Conservation (phyloP, 1,284 basidiomycete genomes). For the Melampsora occidentalis region DNA sequence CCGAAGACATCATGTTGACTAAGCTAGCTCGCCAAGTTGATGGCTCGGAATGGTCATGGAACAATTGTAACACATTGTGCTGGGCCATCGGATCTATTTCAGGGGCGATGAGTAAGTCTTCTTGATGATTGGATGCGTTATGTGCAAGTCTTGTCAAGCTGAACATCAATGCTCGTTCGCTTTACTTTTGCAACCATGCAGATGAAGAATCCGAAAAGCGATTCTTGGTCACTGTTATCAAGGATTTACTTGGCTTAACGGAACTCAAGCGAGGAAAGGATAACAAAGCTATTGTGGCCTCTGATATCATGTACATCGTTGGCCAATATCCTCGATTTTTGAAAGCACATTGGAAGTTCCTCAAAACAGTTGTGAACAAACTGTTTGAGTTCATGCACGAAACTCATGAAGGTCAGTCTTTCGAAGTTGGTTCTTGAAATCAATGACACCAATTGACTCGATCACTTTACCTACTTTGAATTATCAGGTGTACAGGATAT, state of each 20-base stretch:
- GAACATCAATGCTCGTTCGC: background rate
- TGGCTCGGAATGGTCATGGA: constrained; percentile 98
- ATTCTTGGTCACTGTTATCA: constrained; percentile 98
- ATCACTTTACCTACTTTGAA: background rate
- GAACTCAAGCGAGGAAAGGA: constrained; percentile 99
- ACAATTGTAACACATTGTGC: constrained; percentile 97
- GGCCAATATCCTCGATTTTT: constrained; percentile 99
- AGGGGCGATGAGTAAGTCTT: constrained; percentile 71
- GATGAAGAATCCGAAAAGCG: constrained; percentile 98
- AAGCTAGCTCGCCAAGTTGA: constrained; percentile 62
- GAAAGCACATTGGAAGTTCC: constrained; percentile 99
- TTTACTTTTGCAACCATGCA: background rate
- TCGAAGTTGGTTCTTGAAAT: background rate
- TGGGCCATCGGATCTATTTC: constrained; percentile 99
- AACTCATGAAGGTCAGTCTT: constrained; percentile 76
- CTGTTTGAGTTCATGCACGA: constrained; percentile 99
- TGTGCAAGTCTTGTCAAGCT: constrained; percentile 9
- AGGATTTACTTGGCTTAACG: constrained; percentile 90
- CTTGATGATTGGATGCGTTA: background rate
- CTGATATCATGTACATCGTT: constrained; percentile 99
- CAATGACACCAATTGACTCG: background rate
- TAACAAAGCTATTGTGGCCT: constrained; percentile 99
- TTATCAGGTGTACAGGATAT: constrained; percentile 81
- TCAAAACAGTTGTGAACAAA: constrained; percentile 99
- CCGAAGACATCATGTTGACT: constrained; percentile 43